A percentile compares a stretch with the other conserved stretches of the same genome.
These are phyloP conservation scores for Nakaseomyces delphensis DNA, from an alignment of 1,139 yeast species.

Conservation along the genomic window DNA sequence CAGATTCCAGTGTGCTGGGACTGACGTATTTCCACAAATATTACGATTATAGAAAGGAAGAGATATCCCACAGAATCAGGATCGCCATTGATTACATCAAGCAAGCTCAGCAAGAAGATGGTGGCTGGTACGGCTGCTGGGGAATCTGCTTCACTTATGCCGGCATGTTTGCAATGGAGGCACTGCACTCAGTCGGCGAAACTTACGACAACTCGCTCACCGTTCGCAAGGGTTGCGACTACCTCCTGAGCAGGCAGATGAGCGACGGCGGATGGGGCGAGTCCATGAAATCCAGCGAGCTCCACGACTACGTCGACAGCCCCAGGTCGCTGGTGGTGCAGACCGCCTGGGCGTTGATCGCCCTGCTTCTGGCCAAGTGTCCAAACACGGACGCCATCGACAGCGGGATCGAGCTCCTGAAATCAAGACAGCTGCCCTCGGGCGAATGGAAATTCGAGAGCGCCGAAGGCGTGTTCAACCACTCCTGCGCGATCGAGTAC, in stretches of 20 bases:
- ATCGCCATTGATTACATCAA: slow-evolving; percentile 69
- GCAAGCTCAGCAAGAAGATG: slow-evolving; percentile 62
- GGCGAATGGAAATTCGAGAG: slow-evolving; percentile 88
- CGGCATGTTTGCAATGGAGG: slow-evolving; percentile 96
- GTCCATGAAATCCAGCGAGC: slow-evolving; percentile 69
- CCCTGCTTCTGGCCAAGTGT: slow-evolving; percentile 69
- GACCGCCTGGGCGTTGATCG: slow-evolving; percentile 89
- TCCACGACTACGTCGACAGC: slow-evolving; percentile 61
- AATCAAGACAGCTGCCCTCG: slow-evolving; percentile 55
- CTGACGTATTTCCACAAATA: slow-evolving; percentile 64
- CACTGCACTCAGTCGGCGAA: slow-evolving; percentile 62
- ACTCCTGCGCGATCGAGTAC: slow-evolving; percentile 88
- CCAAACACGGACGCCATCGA: slow-evolving; percentile 60
- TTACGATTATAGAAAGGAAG: slow-evolving; percentile 55
- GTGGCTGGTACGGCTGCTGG: slow-evolving; percentile 99
- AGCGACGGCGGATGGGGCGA: slow-evolving; percentile 98
- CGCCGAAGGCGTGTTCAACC: slow-evolving; percentile 94
- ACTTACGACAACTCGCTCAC: slow-evolving; percentile 51
- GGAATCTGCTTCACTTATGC: slow-evolving; percentile 96
- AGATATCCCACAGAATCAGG: slow-evolving; percentile 57
- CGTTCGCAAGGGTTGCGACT: slow-evolving; percentile 77
- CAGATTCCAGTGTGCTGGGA: slow-evolving; percentile 90
- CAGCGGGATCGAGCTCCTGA: slow-evolving; percentile 54
- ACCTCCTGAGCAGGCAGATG: slow-evolving; percentile 64
- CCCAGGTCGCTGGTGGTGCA: slow-evolving; percentile 70